Percentiles rank a stretch among this genome's conserved stretches.
phyloP scores from a whole-genome alignment of 2,329 filamentous ascomycete genomes.

The Taxawa tesnikishii region DNA sequence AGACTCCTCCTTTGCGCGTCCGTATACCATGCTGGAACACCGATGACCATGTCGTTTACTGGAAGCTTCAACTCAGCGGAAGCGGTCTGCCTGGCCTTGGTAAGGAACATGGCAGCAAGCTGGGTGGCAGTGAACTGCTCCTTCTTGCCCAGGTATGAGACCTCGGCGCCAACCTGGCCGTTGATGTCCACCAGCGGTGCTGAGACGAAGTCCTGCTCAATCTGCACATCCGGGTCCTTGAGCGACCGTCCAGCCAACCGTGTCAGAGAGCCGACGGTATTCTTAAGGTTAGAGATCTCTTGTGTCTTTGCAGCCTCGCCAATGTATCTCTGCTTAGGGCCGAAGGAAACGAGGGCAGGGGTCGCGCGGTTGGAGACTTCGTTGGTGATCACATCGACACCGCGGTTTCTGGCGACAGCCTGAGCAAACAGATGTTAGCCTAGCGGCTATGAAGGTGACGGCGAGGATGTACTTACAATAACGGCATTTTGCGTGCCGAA shows the following conservation, averaged over 20 bases:
- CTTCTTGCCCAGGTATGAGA: slow-evolving; percentile 88
- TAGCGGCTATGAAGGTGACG: neutral
- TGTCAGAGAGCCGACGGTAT: slow-evolving; percentile 89
- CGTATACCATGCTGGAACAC: slow-evolving; percentile 93
- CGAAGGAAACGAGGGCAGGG: slow-evolving; percentile 93
- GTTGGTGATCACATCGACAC: slow-evolving; percentile 98
- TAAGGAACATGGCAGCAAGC: slow-evolving; percentile 87
- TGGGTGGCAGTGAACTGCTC: slow-evolving; percentile 91
- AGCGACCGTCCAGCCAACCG: slow-evolving; percentile 78
- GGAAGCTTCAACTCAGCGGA: slow-evolving; percentile 78
- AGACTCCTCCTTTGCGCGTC: slow-evolving; percentile 82
- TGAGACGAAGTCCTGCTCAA: slow-evolving; percentile 86
- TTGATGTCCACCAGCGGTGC: slow-evolving; percentile 78
- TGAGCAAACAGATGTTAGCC: slow-evolving; percentile 3
- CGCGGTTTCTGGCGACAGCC: slow-evolving; percentile 93
- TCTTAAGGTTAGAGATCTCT: slow-evolving; percentile 98
- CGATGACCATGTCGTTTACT: slow-evolving; percentile 87
- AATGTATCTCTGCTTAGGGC: slow-evolving; percentile 83
- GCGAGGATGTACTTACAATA: slow-evolving; percentile 34
- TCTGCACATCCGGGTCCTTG: slow-evolving; percentile 81
- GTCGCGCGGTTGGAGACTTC: slow-evolving; percentile 98
- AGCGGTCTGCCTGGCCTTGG: slow-evolving; percentile 84
- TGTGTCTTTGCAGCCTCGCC: slow-evolving; percentile 96
- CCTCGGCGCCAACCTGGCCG: slow-evolving; percentile 90
- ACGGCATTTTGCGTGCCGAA: slow-evolving; percentile 95